Conservation (phyloP, 2,329 filamentous ascomycete genomes). For the Coniochaeta hoffmannii region DNA sequence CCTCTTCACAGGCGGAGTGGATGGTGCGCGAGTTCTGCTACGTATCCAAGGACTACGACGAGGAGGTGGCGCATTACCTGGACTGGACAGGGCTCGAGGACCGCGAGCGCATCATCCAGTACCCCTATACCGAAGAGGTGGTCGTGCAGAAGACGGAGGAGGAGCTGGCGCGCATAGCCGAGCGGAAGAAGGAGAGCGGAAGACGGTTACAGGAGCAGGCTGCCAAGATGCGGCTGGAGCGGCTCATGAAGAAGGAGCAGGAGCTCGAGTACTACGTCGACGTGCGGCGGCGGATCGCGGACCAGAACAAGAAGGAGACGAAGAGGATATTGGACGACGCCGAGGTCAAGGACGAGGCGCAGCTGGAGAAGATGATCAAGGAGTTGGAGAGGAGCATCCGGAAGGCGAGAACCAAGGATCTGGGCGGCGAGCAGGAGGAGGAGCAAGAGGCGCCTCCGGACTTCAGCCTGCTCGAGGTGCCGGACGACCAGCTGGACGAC, state of each 20-base stretch:
- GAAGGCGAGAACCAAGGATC: slow-evolving; percentile 85
- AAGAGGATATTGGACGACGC: slow-evolving; percentile 80
- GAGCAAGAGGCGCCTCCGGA: slow-evolving; percentile 75
- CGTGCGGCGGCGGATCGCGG: slow-evolving; percentile 63
- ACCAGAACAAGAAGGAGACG: slow-evolving; percentile 84
- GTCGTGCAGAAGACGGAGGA: slow-evolving; percentile 89
- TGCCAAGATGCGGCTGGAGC: slow-evolving; percentile 93
- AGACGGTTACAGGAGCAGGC: slow-evolving; percentile 89
- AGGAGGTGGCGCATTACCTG: slow-evolving; percentile 67
- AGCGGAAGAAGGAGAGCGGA: slow-evolving; percentile 92
- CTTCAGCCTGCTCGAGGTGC: slow-evolving; percentile 81
- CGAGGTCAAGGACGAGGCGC: slow-evolving; percentile 84
- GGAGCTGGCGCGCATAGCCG: slow-evolving; percentile 81
- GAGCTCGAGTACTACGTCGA: slow-evolving; percentile 91
- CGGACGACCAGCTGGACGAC: slow-evolving; percentile 90
- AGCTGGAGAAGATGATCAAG: slow-evolving; percentile 75
- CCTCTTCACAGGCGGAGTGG: slow-evolving; percentile 77
- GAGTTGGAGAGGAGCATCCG: slow-evolving; percentile 88
- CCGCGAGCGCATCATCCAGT: slow-evolving; percentile 81
- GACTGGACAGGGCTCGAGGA: slow-evolving; percentile 93
- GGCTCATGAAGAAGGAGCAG: slow-evolving; percentile 90
- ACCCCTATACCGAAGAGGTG: slow-evolving; percentile 87
- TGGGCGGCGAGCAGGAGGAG: slow-evolving; percentile 74
- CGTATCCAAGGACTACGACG: slow-evolving; percentile 74
- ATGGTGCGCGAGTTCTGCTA: slow-evolving; percentile 88